phyloP scores from a whole-genome alignment of 228 moss, liverwort and hornwort genomes.

The Sphagnum fallax region DNA sequence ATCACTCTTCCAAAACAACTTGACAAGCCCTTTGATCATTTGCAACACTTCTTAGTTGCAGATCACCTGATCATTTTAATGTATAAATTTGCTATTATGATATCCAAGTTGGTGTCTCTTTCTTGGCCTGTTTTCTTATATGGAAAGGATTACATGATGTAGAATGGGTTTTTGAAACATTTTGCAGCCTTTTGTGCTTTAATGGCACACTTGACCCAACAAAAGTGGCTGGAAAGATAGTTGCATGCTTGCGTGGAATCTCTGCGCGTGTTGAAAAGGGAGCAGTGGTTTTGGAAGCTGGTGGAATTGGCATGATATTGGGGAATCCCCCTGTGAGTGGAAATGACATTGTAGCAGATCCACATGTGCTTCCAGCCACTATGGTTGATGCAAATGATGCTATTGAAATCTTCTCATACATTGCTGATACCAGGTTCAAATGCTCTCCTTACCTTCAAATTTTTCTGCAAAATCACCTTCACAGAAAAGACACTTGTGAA shows the following conservation, averaged over 20 bases:
- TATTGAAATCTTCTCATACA: constrained; percentile 27
- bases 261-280: constrained; percentile 71
- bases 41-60: too few relatives aligned
- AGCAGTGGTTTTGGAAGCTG: constrained; percentile 42
- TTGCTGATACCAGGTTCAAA: constrained; percentile 43
- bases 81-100: too few relatives aligned
- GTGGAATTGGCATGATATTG: constrained; percentile 65
- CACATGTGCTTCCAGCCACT: constrained; percentile 71
- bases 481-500: neutral
- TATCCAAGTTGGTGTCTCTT: too few relatives aligned
- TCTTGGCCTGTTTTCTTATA: neutral
- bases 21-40: too few relatives aligned
- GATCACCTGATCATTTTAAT: neutral
- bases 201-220: constrained; percentile 47
- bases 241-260: constrained; percentile 62
- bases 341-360: constrained; percentile 54
- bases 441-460: neutral
- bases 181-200: constrained; percentile 41
- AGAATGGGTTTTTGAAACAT: neutral
- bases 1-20: neutral
- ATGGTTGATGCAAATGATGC: constrained; percentile 30
- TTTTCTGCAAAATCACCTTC: neutral
- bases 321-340: constrained; percentile 52
- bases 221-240: constrained; percentile 68
- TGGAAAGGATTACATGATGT: constrained; percentile 11